phyloP scores from a whole-genome alignment of 2,329 filamentous ascomycete species.

The Cercospora beticola region DNA sequence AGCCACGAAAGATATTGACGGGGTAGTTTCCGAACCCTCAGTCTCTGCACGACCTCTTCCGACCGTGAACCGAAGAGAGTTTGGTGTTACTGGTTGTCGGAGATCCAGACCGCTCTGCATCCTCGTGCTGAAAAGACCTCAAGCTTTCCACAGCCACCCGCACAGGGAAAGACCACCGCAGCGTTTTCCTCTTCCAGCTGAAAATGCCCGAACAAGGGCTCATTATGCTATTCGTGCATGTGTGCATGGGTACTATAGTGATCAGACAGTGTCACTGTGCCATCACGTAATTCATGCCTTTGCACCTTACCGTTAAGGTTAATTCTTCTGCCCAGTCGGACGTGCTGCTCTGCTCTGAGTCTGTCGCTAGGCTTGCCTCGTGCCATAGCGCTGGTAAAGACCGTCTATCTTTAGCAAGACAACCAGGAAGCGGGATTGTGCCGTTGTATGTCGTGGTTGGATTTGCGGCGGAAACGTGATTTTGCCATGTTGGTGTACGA shows the following conservation, averaged over 20 bases:
- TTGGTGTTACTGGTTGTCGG: neutral
- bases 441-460: neutral
- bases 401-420: neutral
- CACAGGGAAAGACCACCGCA: neutral
- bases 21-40: neutral
- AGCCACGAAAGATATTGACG: neutral
- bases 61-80: neutral
- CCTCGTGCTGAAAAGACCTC: neutral
- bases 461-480: neutral
- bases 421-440: neutral
- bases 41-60: neutral
- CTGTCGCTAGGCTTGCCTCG: neutral
- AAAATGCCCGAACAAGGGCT: neutral
- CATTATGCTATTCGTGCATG: neutral
- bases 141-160: neutral
- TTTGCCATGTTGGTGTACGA: neutral
- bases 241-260: neutral
- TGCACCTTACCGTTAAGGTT: neutral
- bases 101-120: neutral
- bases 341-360: neutral
- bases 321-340: neutral
- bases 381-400: neutral
- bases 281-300: neutral
- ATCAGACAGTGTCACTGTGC: neutral
- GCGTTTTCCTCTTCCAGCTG: neutral